Conservation (phyloP, 257 asterid species). For the Rhazya stricta region DNA sequence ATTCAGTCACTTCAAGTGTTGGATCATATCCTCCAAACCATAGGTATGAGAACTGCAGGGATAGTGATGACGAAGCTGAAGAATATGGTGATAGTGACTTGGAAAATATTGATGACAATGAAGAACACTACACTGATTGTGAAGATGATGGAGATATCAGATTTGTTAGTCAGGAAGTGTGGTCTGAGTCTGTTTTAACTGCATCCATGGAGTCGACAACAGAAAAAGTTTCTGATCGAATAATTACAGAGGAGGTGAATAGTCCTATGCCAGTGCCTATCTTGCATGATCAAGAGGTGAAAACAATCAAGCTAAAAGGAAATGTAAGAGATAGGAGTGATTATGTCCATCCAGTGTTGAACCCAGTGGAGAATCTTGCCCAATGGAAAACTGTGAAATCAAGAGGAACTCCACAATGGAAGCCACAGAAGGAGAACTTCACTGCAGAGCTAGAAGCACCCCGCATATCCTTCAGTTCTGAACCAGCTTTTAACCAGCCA, state of each 20-base stretch:
- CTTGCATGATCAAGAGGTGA: conserved; percentile 26
- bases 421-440: conserved; percentile 72
- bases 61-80: conserved; percentile 75
- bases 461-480: conserved; percentile 36
- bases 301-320: conserved; percentile 24
- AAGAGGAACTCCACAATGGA: conserved; percentile 31
- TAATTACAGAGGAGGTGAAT: conserved; percentile 39
- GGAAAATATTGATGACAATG: conserved; percentile 51
- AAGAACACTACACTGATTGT: conserved; percentile 33
- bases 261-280: conserved; percentile 29
- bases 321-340: conserved; percentile 63
- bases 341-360: conserved; percentile 67
- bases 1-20: conserved; percentile 55
- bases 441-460: conserved; percentile 39
- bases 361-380: conserved; percentile 77
- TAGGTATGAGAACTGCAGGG: conserved; percentile 85
- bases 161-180: conserved; percentile 35
- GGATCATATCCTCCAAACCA: conserved; percentile 75
- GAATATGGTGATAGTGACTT: conserved; percentile 59
- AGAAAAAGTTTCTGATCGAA: conserved; percentile 25
- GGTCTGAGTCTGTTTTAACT: conserved; percentile 50
- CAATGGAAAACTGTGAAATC: conserved; percentile 85
- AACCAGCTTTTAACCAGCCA: conserved; percentile 37
- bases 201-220: conserved; percentile 52
- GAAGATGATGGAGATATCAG: conserved; percentile 41